Conservation (phyloP, 495 filamentous ascomycete genomes). For the Lepidopterella palustris region DNA sequence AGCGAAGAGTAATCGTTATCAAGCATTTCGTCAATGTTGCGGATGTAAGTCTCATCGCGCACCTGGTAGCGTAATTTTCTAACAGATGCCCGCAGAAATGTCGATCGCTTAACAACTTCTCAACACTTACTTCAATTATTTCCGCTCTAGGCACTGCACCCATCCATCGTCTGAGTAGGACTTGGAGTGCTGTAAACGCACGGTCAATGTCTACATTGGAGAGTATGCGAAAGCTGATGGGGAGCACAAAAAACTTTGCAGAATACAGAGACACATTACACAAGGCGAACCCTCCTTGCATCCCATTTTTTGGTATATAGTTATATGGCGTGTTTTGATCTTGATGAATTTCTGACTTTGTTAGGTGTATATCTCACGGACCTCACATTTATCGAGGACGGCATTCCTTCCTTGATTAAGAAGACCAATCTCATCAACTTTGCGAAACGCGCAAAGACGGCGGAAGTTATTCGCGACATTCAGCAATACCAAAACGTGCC, state of each 20-base stretch:
- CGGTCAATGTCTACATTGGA: constrained; percentile 75
- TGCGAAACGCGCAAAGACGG: constrained; percentile 93
- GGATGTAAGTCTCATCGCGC: constrained; percentile 57
- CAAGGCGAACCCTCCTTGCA: constrained; percentile 89
- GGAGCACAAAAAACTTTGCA: constrained; percentile 95
- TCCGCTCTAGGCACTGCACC: constrained; percentile 90
- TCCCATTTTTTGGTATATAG: constrained; percentile 89
- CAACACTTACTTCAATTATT: constrained; percentile 96
- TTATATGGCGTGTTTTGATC: not conserved
- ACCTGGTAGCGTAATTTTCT: not conserved
- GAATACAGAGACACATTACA: constrained; percentile 92
- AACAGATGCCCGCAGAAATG: constrained; percentile 63
- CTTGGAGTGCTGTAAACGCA: constrained; percentile 88
- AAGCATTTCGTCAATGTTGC: constrained; percentile 97
- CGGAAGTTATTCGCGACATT: constrained; percentile 95
- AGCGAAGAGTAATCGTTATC: constrained; percentile 93
- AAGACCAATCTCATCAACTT: constrained; percentile 97
- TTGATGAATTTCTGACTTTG: constrained; percentile 12
- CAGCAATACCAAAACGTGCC: constrained; percentile 97
- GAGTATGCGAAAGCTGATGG: constrained; percentile 89
- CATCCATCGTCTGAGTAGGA: constrained; percentile 85
- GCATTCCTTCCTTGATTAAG: constrained; percentile 90
- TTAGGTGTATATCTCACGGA: constrained; percentile 94
- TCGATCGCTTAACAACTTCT: constrained; percentile 89
- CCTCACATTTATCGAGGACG: constrained; percentile 97